phyloP scores from a whole-genome alignment of 2,329 filamentous ascomycete genomes.

The Arthroderma uncinatum region DNA sequence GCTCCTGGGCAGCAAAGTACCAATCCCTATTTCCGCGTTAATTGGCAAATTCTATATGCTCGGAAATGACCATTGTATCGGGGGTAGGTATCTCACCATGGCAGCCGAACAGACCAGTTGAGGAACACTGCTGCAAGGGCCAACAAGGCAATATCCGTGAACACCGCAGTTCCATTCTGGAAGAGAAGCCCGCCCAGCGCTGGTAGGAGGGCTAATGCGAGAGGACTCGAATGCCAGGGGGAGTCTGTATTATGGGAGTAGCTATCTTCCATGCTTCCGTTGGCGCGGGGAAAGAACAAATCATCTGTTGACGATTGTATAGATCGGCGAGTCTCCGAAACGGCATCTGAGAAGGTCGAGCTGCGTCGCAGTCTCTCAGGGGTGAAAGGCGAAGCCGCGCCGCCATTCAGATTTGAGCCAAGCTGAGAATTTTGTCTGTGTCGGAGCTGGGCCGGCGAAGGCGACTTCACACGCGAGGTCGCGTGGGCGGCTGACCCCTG shows the following conservation, averaged over 20 bases:
- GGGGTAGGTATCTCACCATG: slow-evolving; percentile 52
- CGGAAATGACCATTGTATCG: background rate
- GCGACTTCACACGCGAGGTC: background rate
- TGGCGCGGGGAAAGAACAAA: slow-evolving; percentile 49
- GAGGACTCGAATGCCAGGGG: slow-evolving; percentile 66
- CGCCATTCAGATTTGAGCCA: slow-evolving; percentile 12
- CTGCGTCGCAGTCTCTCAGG: slow-evolving; percentile 49
- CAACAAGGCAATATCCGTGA: slow-evolving; percentile 75
- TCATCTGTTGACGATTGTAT: slow-evolving; percentile 58
- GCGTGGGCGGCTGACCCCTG: background rate
- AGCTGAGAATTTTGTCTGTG: background rate
- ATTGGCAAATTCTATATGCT: slow-evolving; percentile 5
- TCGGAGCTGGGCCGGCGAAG: slow-evolving; percentile 1
- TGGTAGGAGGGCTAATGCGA: slow-evolving; percentile 73
- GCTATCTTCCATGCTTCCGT: slow-evolving; percentile 1
- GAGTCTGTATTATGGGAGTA: slow-evolving; percentile 43
- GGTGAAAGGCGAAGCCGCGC: slow-evolving; percentile 29
- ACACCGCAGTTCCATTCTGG: slow-evolving; percentile 67
- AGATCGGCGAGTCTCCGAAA: slow-evolving; percentile 55
- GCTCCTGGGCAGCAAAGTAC: slow-evolving; percentile 60
- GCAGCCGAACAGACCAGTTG: slow-evolving; percentile 82
- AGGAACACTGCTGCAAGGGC: slow-evolving; percentile 72
- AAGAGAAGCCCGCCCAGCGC: slow-evolving; percentile 78
- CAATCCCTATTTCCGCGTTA: slow-evolving; percentile 45
- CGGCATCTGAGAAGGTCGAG: slow-evolving; percentile 66